Conservation (phyloP, 129 eudicot genomes). For the Sambucus nigra region DNA sequence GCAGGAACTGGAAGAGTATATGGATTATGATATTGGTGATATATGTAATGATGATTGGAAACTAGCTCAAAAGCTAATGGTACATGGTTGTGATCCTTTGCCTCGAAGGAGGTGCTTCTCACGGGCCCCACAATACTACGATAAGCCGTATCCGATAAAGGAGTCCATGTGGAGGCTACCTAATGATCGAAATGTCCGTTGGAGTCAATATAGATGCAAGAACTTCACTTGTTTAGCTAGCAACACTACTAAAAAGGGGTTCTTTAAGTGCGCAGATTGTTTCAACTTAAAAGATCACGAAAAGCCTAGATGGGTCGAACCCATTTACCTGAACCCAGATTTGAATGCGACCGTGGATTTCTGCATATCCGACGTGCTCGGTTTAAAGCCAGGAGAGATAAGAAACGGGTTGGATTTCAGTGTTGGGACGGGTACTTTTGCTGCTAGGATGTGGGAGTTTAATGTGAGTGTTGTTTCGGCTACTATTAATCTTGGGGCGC, state of each 20-base stretch:
- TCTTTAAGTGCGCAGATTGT: constrained; percentile 71
- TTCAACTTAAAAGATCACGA: constrained; percentile 54
- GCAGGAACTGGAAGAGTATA: constrained; percentile 61
- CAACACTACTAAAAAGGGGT: constrained; percentile 42
- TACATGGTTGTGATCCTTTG: constrained; percentile 74
- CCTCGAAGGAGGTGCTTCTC: constrained; percentile 63
- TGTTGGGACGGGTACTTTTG: constrained; percentile 64
- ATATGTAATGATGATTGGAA: constrained; percentile 77
- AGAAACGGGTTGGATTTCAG: constrained; percentile 60
- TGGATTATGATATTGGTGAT: constrained; percentile 78
- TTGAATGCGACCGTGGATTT: constrained; percentile 56
- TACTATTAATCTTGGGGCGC: constrained; percentile 57
- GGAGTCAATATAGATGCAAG: constrained; percentile 65
- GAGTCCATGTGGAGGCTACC: constrained; percentile 61
- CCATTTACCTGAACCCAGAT: constrained; percentile 29
- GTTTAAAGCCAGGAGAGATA: constrained; percentile 47
- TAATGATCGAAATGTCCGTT: constrained; percentile 49
- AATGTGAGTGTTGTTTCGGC: constrained; percentile 56
- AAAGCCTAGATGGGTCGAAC: constrained; percentile 48
- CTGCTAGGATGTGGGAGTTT: constrained; percentile 60
- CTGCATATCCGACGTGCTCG: constrained; percentile 36
- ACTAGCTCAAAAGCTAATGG: constrained; percentile 62
- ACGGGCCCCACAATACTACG: constrained; percentile 43
- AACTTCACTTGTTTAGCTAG: constrained; percentile 51
- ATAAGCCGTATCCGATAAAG: constrained; percentile 35